phyloP scores from a whole-genome alignment of 2,329 filamentous ascomycete species.

The Beauveria medogensis region DNA sequence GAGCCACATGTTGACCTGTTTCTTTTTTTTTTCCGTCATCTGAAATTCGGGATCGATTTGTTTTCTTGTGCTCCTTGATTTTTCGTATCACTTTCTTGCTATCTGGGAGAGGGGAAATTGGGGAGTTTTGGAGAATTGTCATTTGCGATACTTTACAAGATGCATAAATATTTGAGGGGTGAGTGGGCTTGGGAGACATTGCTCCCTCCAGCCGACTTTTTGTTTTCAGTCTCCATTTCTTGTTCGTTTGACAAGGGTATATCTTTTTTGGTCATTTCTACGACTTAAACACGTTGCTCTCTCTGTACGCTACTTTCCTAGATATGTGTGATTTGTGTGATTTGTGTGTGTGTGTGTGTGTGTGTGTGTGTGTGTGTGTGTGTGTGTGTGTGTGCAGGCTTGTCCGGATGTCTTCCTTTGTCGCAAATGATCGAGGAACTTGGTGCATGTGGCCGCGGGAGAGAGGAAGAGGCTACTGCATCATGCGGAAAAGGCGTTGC shows the following conservation, averaged over 20 bases:
- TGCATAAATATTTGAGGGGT: not conserved
- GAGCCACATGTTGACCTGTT: not conserved
- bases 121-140: slow-evolving; percentile 3
- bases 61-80: not conserved
- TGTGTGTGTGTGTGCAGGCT: not conserved
- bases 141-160: slow-evolving; percentile 2
- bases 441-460: no score
- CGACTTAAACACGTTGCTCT: not conserved
- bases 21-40: not conserved
- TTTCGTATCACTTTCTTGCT: not conserved
- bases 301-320: not conserved
- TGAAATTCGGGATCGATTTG: not conserved
- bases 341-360: not conserved
- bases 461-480: not conserved
- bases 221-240: not conserved
- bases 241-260: not conserved
- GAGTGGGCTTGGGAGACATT: not conserved
- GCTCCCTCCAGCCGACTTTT: not conserved
- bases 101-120: not conserved
- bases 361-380: no score
- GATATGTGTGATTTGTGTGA: not conserved
- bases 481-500: not conserved
- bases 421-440: not conserved
- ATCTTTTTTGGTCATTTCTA: not conserved
- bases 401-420: not conserved